Base-by-base conservation (phyloP, 2,329 filamentous ascomycete genomes). In the Claviceps pusilla region DNA sequence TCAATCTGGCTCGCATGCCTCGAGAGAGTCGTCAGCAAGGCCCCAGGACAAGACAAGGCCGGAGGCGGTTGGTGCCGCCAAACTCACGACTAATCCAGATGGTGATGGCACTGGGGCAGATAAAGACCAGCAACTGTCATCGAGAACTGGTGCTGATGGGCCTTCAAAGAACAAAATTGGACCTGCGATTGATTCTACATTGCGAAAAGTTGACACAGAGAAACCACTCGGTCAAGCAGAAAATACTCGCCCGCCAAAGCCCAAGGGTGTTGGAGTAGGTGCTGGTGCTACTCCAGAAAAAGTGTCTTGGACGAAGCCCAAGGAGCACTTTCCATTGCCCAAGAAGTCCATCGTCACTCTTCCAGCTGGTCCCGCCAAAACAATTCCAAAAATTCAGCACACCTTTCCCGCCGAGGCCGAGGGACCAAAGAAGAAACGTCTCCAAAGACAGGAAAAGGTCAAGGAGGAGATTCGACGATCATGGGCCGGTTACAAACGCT, bases 401-500 rank as follows among this genome's bases (percentile, higher is more conserved):
- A 68, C 72, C 2, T 94, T 95, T 64, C 73, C 70, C n/a, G 66
- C 74, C 48, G 89, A 95, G 67, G 74, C 79, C 0, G 69, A 76
- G 7, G 69, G 72, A 11, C 76, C 75, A 33, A 83, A 79, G 61
- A 74, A 75, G 50, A 80, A 80, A 60, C 82, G 90, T 39, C 68
- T 83, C 56, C 69, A 78, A 52, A 83, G 87, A 55, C 76, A 86
- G 55, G 73, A 74, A 9, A 72, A 76, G 42, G 83, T 97, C 65
- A 88, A 83, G 65, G 74, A 78, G 6, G 85, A 89, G 55, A 87
- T 94, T 67, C 72, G 79, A 62, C 84, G 84, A 61, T 83, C 88
- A 0, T 97, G 93, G 91, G 70, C 73, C 4, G 88, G 87, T 41
- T 97, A 97, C 70, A 86, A 79, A 63, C 75, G 81, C 57, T 76